Evolutionary conservation across 176 grass and related monocot species (phyloP), one percentile per base, ranked within the genome.

Genomic region (Bothriochloa decipiens): DNA sequence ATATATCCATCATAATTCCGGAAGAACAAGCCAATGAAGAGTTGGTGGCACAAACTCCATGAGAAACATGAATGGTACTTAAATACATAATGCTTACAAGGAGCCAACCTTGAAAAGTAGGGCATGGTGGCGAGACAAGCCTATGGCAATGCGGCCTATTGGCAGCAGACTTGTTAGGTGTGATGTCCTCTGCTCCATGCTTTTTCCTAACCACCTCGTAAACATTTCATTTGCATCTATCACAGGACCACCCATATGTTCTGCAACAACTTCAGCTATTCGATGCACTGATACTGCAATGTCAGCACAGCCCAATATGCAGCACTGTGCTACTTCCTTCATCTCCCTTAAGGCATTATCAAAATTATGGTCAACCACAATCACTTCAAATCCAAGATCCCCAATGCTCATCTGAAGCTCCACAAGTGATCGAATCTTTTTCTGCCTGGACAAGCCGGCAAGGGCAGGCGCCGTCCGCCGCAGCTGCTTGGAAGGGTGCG

Each of bases 311-410:
- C 86, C 95, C 75, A 97, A 87, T 58, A 83, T 76, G 81, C 77
- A 89, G 86, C 95, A 97, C 23, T 97, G 90, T 76, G 90, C 86
- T 81, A 97, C 83, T 79, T 97, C 86, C 76, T 92, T 89, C 88
- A 94, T 86, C 81, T 97, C 29, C 29, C 95, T 75, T 67, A 94
- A 86, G 26, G 90, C 87, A 25, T 76, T 79, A 28, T 97, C 95
- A 35, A 92, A 91, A 43, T 91, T 79, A 87, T 85, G 87, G 75
- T 91, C 88, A 58, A 97, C 79, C 68, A 97, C 87, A 86, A 94
- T 90, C 46, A 97, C 95, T 92, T 94, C 95, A 91, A 92, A 97
- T 67, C 95, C 92, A 60, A 94, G 90, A 86, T 97, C 95, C 1
- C 95, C 92, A 61, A 91, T 90, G 79, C 90, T 76, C 64, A 83